phyloP scores from a whole-genome alignment of 1,284 basidiomycete genomes.

The Trichosporon sp. region DNA sequence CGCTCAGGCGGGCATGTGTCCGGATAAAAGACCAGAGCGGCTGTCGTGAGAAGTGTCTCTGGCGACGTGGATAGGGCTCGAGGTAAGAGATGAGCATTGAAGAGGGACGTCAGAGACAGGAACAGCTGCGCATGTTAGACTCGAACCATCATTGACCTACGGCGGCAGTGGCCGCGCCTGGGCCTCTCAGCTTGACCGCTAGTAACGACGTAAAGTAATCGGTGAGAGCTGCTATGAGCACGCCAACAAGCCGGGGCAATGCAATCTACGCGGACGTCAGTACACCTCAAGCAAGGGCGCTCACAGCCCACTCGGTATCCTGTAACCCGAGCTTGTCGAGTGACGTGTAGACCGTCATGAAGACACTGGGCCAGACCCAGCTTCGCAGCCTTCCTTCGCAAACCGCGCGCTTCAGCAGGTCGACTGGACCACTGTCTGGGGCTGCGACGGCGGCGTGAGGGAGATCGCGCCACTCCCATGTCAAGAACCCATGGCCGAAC shows the following conservation, averaged over 20 bases:
- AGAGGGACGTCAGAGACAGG: conserved; percentile 81
- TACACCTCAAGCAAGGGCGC: conserved; percentile 29
- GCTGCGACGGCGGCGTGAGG: conserved; percentile 18
- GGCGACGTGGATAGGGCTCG: conserved; percentile 90
- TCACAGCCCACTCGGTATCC: conserved; percentile 62
- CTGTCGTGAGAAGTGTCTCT: conserved; percentile 80
- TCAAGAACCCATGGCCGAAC: conserved; percentile 87
- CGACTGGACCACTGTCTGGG: too few relatives aligned
- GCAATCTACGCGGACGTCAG: conserved; percentile 49
- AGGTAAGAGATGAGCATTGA: conserved; percentile 79
- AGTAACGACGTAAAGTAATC: conserved; percentile 75
- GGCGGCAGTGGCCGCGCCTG: conserved; percentile 64
- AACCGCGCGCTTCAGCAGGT: not conserved
- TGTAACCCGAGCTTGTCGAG: conserved; percentile 57
- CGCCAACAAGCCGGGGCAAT: conserved; percentile 77
- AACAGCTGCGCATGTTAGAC: conserved; percentile 63
- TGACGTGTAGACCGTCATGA: conserved; percentile 22
- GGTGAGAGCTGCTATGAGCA: conserved; percentile 74
- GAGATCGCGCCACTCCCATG: conserved; percentile 90
- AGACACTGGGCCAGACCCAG: conserved; percentile 37
- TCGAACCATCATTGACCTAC: conserved; percentile 60
- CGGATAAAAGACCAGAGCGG: conserved; percentile 63
- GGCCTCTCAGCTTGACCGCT: conserved; percentile 65
- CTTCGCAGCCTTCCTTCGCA: conserved; percentile 34
- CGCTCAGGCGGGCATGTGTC: not conserved